Evolutionary conservation across 1,284 basidiomycete genomes (phyloP).

Genomic region (Irpex sp.): DNA sequence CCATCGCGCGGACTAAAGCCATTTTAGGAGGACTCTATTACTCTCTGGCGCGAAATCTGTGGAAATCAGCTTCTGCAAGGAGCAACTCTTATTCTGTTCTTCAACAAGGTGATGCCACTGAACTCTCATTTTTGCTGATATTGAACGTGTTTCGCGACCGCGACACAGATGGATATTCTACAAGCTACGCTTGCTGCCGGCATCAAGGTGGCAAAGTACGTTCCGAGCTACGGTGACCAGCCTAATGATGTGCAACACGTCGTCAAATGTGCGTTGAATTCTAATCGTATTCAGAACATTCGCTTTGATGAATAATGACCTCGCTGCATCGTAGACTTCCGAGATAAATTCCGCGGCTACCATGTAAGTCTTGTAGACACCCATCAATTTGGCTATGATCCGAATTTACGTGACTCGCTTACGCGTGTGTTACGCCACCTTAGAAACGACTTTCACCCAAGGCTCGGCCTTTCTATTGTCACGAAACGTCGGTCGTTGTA

Average conservation of each 20-base stretch:
- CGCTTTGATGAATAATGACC: neutral
- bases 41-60: conserved; percentile 58
- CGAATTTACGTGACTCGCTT: neutral
- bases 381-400: neutral
- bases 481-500: conserved; percentile 31
- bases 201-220: conserved; percentile 53
- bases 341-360: conserved; percentile 31
- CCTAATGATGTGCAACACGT: conserved; percentile 48
- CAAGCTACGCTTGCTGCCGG: conserved; percentile 58
- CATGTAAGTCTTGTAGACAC: conserved; percentile 20
- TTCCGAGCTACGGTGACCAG: conserved; percentile 59
- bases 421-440: neutral
- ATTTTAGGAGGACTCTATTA: conserved; percentile 48
- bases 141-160: neutral
- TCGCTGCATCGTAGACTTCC: conserved; percentile 22
- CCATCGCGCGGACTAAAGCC: neutral
- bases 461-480: conserved; percentile 28
- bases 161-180: conserved; percentile 50
- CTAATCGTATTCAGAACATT: neutral
- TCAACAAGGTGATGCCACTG: conserved; percentile 52
- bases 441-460: conserved; percentile 29
- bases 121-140: neutral
- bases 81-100: conserved; percentile 58
- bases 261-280: conserved; percentile 27
- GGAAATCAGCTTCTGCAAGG: conserved; percentile 46